A percentile compares a stretch with the other conserved stretches of the same genome.
Evolutionary conservation across 805 yeast genomes (phyloP).

Genomic region (Metschnikowia proteae): DNA sequence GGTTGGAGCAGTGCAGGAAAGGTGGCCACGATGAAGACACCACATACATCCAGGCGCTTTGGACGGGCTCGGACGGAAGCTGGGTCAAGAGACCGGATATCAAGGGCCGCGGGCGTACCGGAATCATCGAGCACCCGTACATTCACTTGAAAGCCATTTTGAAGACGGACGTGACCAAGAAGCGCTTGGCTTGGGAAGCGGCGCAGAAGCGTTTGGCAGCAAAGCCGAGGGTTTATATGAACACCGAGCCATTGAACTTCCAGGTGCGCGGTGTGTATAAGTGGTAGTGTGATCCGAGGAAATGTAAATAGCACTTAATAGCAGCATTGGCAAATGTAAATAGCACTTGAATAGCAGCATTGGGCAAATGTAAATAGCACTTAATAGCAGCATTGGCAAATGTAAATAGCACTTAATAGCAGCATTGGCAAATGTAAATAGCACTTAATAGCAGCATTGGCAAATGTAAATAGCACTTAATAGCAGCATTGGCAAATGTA

Average conservation of each 20-base stretch:
- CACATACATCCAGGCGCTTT: conserved; percentile 71
- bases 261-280: conserved; percentile 38
- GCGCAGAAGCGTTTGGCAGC: conserved; percentile 43
- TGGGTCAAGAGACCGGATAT: conserved; percentile 68
- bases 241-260: conserved; percentile 42
- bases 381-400: background rate
- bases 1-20: conserved; percentile 62
- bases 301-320: background rate
- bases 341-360: too few species aligned
- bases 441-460: too few species aligned
- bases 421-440: background rate
- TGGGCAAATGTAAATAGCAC: conserved; percentile 2
- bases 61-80: conserved; percentile 89
- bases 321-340: background rate
- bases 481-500: background rate
- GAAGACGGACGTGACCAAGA: conserved; percentile 60
- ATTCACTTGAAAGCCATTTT: conserved; percentile 79
- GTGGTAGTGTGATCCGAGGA: conserved; percentile 27
- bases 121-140: conserved; percentile 69
- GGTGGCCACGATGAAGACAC: conserved; percentile 57
- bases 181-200: conserved; percentile 58
- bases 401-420: background rate
- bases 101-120: conserved; percentile 89
- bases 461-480: background rate
- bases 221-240: conserved; percentile 52